Conservation (phyloP, 306 rosid genomes). For the Gastrolobium villosum region DNA sequence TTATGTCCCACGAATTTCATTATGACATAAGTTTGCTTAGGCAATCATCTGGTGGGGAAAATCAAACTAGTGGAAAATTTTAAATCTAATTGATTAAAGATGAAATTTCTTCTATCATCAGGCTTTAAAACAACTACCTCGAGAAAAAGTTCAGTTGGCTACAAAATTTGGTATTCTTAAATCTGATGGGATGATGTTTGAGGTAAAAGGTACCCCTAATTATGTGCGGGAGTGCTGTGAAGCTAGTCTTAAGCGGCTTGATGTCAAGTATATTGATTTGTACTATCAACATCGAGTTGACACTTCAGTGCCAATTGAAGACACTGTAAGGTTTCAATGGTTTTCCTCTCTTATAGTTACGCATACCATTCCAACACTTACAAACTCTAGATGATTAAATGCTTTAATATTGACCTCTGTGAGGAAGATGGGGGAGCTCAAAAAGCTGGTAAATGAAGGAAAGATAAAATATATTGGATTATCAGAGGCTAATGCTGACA, state of each 20-base stretch:
- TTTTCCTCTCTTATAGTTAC: conserved; percentile 2
- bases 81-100: neutral
- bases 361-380: neutral
- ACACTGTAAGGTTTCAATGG: conserved; percentile 65
- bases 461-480: conserved; percentile 72
- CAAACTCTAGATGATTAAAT: conserved; percentile 17
- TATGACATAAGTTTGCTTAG: conserved; percentile 1
- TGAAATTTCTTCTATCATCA: conserved; percentile 41
- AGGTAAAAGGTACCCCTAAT: conserved; percentile 67
- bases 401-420: conserved; percentile 28
- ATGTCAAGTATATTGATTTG: conserved; percentile 62
- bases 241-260: conserved; percentile 70
- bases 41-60: neutral
- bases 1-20: neutral
- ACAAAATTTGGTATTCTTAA: conserved; percentile 67
- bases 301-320: conserved; percentile 74
- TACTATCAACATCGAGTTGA: conserved; percentile 73
- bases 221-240: conserved; percentile 72
- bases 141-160: conserved; percentile 74
- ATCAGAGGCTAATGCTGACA: conserved; percentile 69
- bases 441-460: conserved; percentile 70
- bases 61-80: neutral
- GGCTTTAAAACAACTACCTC: conserved; percentile 79
- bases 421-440: conserved; percentile 71
- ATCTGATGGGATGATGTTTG: conserved; percentile 38